Evolutionary conservation across 1,284 basidiomycete species (phyloP).

Genomic region (Neonothopanus nambi): DNA sequence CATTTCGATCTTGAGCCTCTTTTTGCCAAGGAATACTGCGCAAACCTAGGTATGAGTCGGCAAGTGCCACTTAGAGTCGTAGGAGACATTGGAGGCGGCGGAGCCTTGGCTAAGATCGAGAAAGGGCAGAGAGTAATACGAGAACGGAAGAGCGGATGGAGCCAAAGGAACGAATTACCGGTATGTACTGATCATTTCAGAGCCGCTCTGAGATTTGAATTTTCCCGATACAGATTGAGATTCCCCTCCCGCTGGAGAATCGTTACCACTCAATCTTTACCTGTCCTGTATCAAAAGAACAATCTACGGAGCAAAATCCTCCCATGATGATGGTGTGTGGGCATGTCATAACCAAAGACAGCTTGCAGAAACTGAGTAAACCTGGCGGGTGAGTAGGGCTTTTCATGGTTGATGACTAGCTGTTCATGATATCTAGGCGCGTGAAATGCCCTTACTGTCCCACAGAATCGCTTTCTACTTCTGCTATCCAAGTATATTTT

Average conservation of each 20-base stretch:
- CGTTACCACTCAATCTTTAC: slow-evolving; percentile 97
- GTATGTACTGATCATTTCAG: slow-evolving; percentile 46
- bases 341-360: slow-evolving; percentile 91
- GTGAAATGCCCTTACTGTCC: slow-evolving; percentile 92
- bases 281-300: slow-evolving; percentile 98
- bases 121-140: slow-evolving; percentile 93
- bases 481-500: slow-evolving; percentile 73
- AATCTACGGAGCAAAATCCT: slow-evolving; percentile 90
- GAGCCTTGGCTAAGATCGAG: slow-evolving; percentile 86
- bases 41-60: slow-evolving; percentile 82
- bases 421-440: slow-evolving; percentile 45
- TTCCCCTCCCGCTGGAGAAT: slow-evolving; percentile 82
- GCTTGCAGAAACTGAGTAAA: slow-evolving; percentile 84
- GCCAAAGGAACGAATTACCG: slow-evolving; percentile 86
- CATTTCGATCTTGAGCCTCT: slow-evolving; percentile 78
- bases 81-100: slow-evolving; percentile 88
- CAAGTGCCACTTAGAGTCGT: slow-evolving; percentile 87
- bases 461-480: slow-evolving; percentile 60
- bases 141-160: slow-evolving; percentile 89
- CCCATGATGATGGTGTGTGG: slow-evolving; percentile 98
- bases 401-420: slow-evolving; percentile 1
- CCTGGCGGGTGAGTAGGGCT: slow-evolving; percentile 64
- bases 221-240: slow-evolving; percentile 74
- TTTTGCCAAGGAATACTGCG: slow-evolving; percentile 90
- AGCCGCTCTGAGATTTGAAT: slow-evolving; percentile 1